These are phyloP conservation scores for Blastobotrys illinoisensis DNA, from an alignment of 1,139 yeast species.

Conservation along the genomic window DNA sequence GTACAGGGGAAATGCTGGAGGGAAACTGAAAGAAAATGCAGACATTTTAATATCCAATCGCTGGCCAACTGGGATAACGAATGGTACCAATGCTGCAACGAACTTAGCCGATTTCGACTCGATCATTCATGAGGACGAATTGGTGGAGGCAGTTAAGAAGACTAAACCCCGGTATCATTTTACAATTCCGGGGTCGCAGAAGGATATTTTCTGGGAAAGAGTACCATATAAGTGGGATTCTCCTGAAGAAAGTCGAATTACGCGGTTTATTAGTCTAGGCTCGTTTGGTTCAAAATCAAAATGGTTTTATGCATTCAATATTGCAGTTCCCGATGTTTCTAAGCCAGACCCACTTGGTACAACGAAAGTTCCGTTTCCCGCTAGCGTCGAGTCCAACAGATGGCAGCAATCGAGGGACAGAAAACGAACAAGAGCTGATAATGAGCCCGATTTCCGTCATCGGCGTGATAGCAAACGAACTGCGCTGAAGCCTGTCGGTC, in stretches of 20 bases:
- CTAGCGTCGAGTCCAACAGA: not conserved
- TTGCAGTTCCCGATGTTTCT: conserved; percentile 6
- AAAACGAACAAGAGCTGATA: not conserved
- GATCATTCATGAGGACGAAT: conserved; percentile 4
- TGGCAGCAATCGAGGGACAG: not conserved
- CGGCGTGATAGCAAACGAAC: conserved; percentile 1
- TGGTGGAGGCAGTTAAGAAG: conserved; percentile 8
- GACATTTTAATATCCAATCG: conserved; percentile 17
- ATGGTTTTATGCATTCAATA: conserved; percentile 28
- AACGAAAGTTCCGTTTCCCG: not conserved
- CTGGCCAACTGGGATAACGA: conserved; percentile 19
- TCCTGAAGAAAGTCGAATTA: conserved; percentile 11
- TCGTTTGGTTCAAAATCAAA: conserved; percentile 19
- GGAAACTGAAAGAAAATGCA: not conserved
- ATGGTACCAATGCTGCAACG: conserved; percentile 10
- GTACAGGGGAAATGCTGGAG: not conserved
- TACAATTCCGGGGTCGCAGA: conserved; percentile 8
- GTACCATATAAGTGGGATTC: conserved; percentile 20
- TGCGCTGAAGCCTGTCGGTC: conserved; percentile 9
- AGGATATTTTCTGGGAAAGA: conserved; percentile 23
- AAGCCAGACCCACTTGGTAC: conserved; percentile 5
- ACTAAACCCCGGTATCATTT: conserved; percentile 22
- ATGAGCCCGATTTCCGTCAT: not conserved
- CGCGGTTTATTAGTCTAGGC: conserved; percentile 26
- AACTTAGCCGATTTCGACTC: conserved; percentile 2